Evolutionary conservation across 2,329 filamentous ascomycete species (phyloP).

Genomic region (Pseudogymnoascus sp.): DNA sequence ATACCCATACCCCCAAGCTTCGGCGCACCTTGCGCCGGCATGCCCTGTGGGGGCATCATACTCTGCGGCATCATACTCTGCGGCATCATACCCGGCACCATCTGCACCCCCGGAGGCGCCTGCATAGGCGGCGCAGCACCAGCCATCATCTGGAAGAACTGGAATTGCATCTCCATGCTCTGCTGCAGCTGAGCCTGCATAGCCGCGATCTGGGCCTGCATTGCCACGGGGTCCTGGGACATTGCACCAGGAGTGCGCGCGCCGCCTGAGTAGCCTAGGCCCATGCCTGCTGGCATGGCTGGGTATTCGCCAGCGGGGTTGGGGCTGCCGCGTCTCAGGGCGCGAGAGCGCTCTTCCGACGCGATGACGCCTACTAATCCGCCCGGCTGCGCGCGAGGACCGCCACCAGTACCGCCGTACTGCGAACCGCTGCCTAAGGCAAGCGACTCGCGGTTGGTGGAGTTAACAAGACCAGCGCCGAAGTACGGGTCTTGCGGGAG

Average conservation of each 20-base stretch:
- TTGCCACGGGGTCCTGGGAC: conserved; percentile 42
- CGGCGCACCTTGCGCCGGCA: background rate
- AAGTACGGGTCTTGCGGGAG: conserved; percentile 80
- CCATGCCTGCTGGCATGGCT: conserved; percentile 26
- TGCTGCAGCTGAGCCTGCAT: conserved; percentile 68
- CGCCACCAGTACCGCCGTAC: conserved; percentile 38
- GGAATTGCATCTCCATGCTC: conserved; percentile 92
- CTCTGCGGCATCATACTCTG: too few relatives aligned
- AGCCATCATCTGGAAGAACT: conserved; percentile 80
- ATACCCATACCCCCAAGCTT: background rate
- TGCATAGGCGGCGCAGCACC: conserved; percentile 17
- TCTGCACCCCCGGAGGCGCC: background rate
- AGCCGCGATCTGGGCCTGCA: conserved; percentile 68
- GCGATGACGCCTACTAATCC: conserved; percentile 85
- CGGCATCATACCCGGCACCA: conserved; percentile 12
- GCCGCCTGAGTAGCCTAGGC: background rate
- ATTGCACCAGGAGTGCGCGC: conserved; percentile 19
- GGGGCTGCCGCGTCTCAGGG: conserved; percentile 69
- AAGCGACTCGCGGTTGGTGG: conserved; percentile 64
- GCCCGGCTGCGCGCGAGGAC: conserved; percentile 48
- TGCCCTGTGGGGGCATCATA: background rate
- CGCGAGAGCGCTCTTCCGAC: conserved; percentile 69
- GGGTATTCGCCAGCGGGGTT: conserved; percentile 47
- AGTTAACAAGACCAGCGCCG: conserved; percentile 67
- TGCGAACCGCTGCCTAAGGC: conserved; percentile 41